Evolutionary conservation across 768 basidiomycete genomes (phyloP).

Genomic region (Xerocomellus dryophilus): DNA sequence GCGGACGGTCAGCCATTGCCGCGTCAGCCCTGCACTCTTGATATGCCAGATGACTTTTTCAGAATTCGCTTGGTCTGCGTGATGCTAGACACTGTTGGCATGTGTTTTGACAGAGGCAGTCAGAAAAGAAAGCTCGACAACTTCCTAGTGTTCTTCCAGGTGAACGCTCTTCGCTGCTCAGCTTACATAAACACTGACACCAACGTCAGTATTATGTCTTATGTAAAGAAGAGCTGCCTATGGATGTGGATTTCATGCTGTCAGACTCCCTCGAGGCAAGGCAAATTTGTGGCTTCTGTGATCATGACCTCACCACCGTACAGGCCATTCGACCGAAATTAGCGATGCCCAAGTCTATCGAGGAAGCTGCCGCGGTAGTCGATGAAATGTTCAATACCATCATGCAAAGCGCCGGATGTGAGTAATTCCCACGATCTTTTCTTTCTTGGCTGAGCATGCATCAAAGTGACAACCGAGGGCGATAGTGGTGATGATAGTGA

Average conservation of each 20-base stretch:
- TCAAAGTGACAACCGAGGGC: conserved; percentile 34
- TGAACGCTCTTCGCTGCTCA: conserved; percentile 28
- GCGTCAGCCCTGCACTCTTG: conserved; percentile 67
- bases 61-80: conserved; percentile 88
- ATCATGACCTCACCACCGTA: conserved; percentile 1
- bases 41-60: conserved; percentile 97
- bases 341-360: conserved; percentile 64
- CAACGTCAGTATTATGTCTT: conserved; percentile 68
- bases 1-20: conserved; percentile 89
- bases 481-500: conserved; percentile 55
- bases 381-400: conserved; percentile 83
- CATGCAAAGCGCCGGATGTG: conserved; percentile 58
- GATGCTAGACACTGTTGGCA: conserved; percentile 91
- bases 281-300: neutral
- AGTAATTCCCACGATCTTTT: conserved; percentile 18
- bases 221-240: conserved; percentile 87
- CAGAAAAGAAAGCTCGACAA: conserved; percentile 92
- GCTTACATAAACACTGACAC: conserved; percentile 3
- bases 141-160: conserved; percentile 93
- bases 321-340: conserved; percentile 88
- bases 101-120: conserved; percentile 94
- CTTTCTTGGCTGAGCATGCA: conserved; percentile 15
- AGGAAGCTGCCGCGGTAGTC: conserved; percentile 83
- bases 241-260: conserved; percentile 98
- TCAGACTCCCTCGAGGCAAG: conserved; percentile 88